These are phyloP conservation scores for Centaurea solstitialis DNA, from an alignment of 129 eudicot genomes.

Conservation along the genomic window DNA sequence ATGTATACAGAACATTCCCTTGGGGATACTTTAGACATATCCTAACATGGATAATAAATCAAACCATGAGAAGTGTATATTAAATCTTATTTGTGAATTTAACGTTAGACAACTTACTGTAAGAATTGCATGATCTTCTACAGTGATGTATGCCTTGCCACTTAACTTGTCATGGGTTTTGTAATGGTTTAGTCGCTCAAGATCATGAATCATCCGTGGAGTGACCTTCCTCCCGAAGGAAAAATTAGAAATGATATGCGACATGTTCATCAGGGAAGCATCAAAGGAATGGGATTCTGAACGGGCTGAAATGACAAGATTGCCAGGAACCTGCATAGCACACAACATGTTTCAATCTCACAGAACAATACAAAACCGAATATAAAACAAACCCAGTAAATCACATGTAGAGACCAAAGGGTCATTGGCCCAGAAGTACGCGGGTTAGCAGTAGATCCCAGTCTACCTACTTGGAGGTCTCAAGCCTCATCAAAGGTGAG, in stretches of 20 bases:
- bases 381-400: not conserved
- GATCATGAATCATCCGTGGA: slow-evolving; percentile 56
- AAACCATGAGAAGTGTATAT: not conserved
- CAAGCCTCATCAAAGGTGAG: not conserved
- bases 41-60: not conserved
- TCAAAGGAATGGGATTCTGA: slow-evolving; percentile 82
- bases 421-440: not conserved
- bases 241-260: slow-evolving; percentile 65
- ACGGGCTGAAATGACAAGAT: slow-evolving; percentile 68
- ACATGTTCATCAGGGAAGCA: slow-evolving; percentile 83
- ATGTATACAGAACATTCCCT: not conserved
- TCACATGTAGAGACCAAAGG: not conserved
- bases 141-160: slow-evolving; percentile 48
- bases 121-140: slow-evolving; percentile 47
- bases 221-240: slow-evolving; percentile 67
- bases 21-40: not conserved
- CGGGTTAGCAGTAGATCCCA: not conserved
- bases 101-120: slow-evolving; percentile 53
- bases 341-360: not conserved
- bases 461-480: not conserved
- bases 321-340: slow-evolving; percentile 75
- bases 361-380: not conserved
- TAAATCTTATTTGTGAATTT: not conserved
- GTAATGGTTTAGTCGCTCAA: slow-evolving; percentile 55
- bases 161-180: slow-evolving; percentile 57